phyloP scores from a whole-genome alignment of 2,329 filamentous ascomycete species.

The Trichoderma simmonsii region DNA sequence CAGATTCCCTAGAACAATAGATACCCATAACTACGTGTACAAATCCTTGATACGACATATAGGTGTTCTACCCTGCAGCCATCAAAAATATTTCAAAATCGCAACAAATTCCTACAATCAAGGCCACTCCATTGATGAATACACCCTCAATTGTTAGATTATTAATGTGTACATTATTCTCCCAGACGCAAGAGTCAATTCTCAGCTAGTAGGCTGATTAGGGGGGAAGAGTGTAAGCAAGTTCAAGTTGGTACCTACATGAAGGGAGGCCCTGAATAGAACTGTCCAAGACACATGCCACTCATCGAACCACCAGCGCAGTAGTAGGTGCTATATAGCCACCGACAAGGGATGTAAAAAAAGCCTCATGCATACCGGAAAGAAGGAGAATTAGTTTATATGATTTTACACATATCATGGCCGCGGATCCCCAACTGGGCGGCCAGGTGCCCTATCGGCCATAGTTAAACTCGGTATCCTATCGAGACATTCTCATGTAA shows the following conservation, averaged over 20 bases:
- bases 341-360: neutral
- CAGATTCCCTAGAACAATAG: neutral
- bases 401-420: neutral
- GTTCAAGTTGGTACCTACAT: neutral
- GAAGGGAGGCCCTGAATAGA: neutral
- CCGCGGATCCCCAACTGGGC: neutral
- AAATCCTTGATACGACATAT: too few species aligned
- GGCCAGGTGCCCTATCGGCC: rapidly evolving
- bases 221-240: neutral
- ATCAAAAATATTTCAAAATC: neutral
- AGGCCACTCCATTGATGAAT: neutral
- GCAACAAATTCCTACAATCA: neutral
- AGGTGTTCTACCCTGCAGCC: neutral
- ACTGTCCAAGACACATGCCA: neutral
- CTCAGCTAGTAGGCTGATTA: neutral
- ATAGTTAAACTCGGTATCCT: neutral
- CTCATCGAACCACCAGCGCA: neutral
- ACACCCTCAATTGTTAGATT: neutral
- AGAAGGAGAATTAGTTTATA: neutral
- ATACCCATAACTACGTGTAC: too few species aligned
- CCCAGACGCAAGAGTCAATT: neutral
- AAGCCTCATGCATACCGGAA: neutral
- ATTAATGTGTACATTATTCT: neutral
- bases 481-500: neutral
- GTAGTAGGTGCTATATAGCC: neutral